Evolutionary conservation across 2,329 filamentous ascomycete genomes (phyloP).

Genomic region (Nothopassalora personata): DNA sequence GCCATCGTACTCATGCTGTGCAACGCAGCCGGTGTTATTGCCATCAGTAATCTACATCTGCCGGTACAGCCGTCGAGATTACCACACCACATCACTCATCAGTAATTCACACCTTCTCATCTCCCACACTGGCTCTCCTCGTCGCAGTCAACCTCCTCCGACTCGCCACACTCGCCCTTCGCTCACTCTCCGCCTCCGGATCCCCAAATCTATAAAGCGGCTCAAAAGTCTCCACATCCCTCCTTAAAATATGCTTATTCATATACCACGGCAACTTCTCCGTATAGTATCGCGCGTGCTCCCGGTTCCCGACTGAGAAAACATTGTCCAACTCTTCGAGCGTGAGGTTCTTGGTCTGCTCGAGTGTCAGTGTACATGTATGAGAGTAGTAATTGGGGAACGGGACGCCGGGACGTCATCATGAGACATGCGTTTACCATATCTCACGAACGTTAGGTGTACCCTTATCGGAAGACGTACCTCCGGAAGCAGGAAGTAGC

Average conservation of each 20-base stretch:
- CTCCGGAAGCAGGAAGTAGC: slow-evolving; percentile 33
- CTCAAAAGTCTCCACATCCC: not conserved
- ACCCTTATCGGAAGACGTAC: too few relatives aligned
- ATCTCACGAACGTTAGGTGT: too few relatives aligned
- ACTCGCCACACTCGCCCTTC: not conserved
- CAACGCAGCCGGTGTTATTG: too few relatives aligned
- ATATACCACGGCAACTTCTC: not conserved
- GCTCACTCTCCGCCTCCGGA: not conserved
- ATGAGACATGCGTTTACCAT: too few relatives aligned
- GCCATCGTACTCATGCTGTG: too few relatives aligned
- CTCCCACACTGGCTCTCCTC: not conserved
- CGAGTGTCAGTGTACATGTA: too few relatives aligned
- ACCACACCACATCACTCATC: not conserved
- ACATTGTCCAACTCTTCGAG: slow-evolving; percentile 47
- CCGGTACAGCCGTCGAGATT: too few relatives aligned
- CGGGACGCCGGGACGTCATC: too few relatives aligned
- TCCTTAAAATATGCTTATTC: not conserved
- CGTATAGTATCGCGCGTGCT: slow-evolving; percentile 20
- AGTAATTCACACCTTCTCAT: not conserved
- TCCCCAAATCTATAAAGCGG: not conserved
- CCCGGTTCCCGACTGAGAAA: slow-evolving; percentile 46
- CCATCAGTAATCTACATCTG: too few relatives aligned
- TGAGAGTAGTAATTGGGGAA: too few relatives aligned
- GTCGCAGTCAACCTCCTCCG: not conserved
- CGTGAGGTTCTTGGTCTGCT: slow-evolving; percentile 40